Base-by-base conservation (phyloP, 768 basidiomycete genomes). In the Psilocybe subaeruginosa region DNA sequence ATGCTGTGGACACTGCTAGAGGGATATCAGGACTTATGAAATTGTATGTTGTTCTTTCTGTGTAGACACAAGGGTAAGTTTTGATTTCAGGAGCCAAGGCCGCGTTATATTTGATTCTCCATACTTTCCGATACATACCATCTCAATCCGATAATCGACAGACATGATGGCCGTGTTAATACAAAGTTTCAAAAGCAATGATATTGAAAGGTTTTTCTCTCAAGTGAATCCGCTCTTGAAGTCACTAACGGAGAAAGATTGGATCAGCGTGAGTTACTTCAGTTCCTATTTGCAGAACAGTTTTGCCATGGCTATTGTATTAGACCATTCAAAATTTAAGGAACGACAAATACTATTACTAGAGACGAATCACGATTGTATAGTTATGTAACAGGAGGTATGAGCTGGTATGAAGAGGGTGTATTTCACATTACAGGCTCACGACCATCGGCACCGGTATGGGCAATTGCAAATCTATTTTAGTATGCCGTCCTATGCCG, bases 121-220 rank as follows among this genome's bases (percentile, higher is more conserved):
- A 47, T 48, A 37, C 53, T 60, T 17, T 54, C 41, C 41, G 16
- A 16, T 53, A 53, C 50, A 23, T 29, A 33, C 41, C 43, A 54
- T 31, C 49, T 59, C 58, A 45, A 56, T 49, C 53, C 46, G n/a
- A 55, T 60, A 60, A 60, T 60, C 49, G 43, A 48, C 53, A 49
- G 31, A 54, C 52, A 60, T 48, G 35, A 53, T 16, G 50, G 19
- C 35, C 19, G 41, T 59, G 50, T 59, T 53, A 59, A 48, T 48
- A 56, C 30, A 17, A 16, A 12, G 8, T 17, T 23, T 31, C 2
- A 8, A 48, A 57, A 48, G 23, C 19, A 43, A 43, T 35, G 33
- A 35, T 11, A 35, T 43, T 43, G 14, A 43, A 51, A 6, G 29
- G 12, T 12, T 30, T 27, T 51, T 30, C 30, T 51, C 29, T 29